Base-by-base conservation (phyloP, 2,329 filamentous ascomycete species). In the Ascomycota sp. region DNA sequence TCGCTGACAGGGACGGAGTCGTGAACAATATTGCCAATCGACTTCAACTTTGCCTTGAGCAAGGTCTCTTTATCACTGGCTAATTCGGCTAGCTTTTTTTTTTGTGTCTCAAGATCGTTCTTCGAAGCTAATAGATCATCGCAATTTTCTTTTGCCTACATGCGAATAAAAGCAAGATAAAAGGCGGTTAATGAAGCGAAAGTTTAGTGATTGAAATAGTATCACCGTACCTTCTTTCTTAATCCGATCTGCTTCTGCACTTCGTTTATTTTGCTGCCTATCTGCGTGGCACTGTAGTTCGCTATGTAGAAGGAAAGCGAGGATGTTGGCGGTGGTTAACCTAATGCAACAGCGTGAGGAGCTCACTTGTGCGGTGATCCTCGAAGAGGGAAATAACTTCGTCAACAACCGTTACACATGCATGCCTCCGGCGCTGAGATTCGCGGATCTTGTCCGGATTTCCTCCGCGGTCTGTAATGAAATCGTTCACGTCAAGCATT, bases 401-500 rank as follows among this genome's bases (percentile, higher is more conserved):
- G 58, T 98, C 86, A 19, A 98, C 86, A 28, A 76, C 62, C 47
- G 82, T 78, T 45, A 83, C 79, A 10, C 74, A 65, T 29, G 81
- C 85, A 59, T 72, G 69, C 43, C 89, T 75, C 48, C 73, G 74
- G 42, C 77, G 70, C 57, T 98, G 89, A 39, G 78, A 89, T 53
- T 94, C 82, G 52, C 79, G 78, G 55, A 98, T 89, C 59, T 74
- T 75, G 48, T 92, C 77, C 11, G 83, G 81, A 57, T 95, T 72
- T 43, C 89, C 89, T 40, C 86, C 89, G 43, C 83, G 78, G 55
- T 94, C 82, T 49, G 68, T 56, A 46, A 86, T 75, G 50, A 86
- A 82, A 48, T 85, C 78, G 42, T 68, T 63, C 32, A 82, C 63
- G 59, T 85, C 79, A 41, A 82, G 63, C 76, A 82, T 82, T 22